Base-by-base conservation (phyloP, 345 rosid genomes). In the Sisymbrium irio region DNA sequence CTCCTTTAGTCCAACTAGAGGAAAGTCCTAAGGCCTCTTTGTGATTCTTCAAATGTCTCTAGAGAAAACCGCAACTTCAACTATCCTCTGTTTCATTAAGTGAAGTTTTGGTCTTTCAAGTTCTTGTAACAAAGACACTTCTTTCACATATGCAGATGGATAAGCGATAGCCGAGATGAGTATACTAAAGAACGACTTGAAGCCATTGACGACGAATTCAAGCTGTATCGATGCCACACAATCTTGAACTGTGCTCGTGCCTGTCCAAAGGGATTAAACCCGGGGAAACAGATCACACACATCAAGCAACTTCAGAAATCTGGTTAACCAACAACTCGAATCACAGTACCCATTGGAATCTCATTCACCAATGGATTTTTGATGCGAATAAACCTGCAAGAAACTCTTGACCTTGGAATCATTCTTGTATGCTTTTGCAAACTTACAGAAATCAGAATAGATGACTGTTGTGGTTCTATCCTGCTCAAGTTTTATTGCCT, bases 241-340 rank as follows among this genome's bases (percentile, higher is more conserved):
- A 92, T 95, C 69, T 73, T 95, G 96, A 95, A 92, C 71, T 95
- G 99, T 77, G 93, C 97, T 13, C 88, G 89, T 45, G 99, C 99
- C 50, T 95, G 99, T 76, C 99, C 99, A 35, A 95, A 95, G 72
- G 99, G 99, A 11, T 76, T 95, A 85, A 95, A 90, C 79, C 99
- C 99, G 45, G 99, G 97, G 35, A 90, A 90, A 79, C 88, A 95
- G 85, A 95, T 95, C 61, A 33, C 33, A 69, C 79, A 90, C 67
- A 92, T 95, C 91, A 95, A 95, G 84, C 80, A 76, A 8, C 79
- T 76, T 76, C 79, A 75, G 65, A 37, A 33, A 45, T 69, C 74
- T 45, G 47, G 12, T 35, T 69, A 25, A 69, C 42, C 41, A 46
- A 27, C 36, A 39, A 46, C 45, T 56, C 51, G 25, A 49, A 17